Evolutionary conservation across 2,329 filamentous ascomycete species (phyloP).

Genomic region (Colletotrichum destructivum): DNA sequence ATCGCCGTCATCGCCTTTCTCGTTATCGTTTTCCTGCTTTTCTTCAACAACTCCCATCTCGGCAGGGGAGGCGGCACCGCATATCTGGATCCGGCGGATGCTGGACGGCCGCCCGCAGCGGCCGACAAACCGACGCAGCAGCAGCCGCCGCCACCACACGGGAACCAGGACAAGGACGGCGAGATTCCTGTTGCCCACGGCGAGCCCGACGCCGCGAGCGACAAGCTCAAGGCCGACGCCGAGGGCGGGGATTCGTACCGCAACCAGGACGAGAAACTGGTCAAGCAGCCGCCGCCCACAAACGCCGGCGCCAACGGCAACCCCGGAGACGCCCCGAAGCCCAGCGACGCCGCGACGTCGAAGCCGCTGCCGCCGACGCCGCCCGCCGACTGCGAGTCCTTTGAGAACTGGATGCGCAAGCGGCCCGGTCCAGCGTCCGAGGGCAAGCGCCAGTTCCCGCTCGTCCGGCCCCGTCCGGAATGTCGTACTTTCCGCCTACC

Average conservation of each 20-base stretch:
- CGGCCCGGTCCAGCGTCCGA: conserved; percentile 61
- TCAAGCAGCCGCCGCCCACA: conserved; percentile 4
- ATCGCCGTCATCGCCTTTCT: conserved; percentile 25
- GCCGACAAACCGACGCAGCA: neutral
- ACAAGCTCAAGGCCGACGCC: conserved; percentile 31
- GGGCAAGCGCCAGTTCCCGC: conserved; percentile 83
- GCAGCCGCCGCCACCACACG: conserved; percentile 1
- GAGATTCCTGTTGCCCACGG: conserved; percentile 16
- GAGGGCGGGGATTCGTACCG: conserved; percentile 38
- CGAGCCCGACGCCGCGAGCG: conserved; percentile 25
- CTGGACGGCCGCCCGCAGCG: neutral
- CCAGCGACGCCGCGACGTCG: conserved; percentile 2
- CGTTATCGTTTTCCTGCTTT: conserved; percentile 23
- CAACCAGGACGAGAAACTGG: conserved; percentile 35
- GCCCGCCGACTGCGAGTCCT: conserved; percentile 15
- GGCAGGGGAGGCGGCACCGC: neutral
- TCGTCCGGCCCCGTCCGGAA: conserved; percentile 80
- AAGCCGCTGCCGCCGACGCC: conserved; percentile 13
- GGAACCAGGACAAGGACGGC: conserved; percentile 25
- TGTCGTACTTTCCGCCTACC: conserved; percentile 88
- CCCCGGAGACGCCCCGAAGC: neutral
- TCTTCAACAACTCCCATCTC: conserved; percentile 24
- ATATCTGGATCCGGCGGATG: conserved; percentile 13
- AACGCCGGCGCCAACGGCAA: neutral
- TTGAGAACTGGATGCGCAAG: conserved; percentile 35